Evolutionary conservation across 2,329 filamentous ascomycete genomes (phyloP), one percentile per base, ranked within the genome.

Genomic region (Colletotrichum truncatum): DNA sequence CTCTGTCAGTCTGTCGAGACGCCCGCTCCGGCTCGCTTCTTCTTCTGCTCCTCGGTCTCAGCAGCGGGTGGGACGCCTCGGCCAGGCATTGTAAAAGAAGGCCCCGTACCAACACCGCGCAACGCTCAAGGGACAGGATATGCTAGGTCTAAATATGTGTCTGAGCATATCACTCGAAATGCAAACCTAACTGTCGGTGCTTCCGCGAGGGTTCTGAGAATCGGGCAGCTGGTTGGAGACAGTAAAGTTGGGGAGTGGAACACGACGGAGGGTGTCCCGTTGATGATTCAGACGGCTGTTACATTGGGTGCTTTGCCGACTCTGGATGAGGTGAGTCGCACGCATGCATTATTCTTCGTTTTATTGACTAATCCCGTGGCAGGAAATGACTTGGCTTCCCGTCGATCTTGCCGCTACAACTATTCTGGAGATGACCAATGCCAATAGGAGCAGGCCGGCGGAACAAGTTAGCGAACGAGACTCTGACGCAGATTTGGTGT

Each of bases 111-210:
- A 16, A 54, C 34, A 25, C 34, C 51, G n/a, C 10, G 58, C 1
- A 74, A 80, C 67, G 82, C 82, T 1, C 82, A 84, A 65, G 75
- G 73, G 4, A 85, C 84, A 72, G 84, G 84, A 2, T 86, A 86
- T 45, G 82, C 81, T 0, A 73, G 76, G 23, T 82, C 80, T 0
- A 85, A 85, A 69, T 77, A 77, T 48, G 82, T 85, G 2, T 75
- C 81, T 0, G 83, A 85, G 67, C 76, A 82, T n/a, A 78, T 85
- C 70, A 74, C 53, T 51, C 73, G 21, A 25, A 60, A 51, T 8
- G 32, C 58, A 28, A 41, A 6, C 8, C 46, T 34, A 12, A 34
- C 9, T 11, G 12, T 18, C 53, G 41, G 41, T 18, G 70, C 6
- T 52, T 49, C 18, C 45, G 70, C 55, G 23, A 69, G 4, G 36